phyloP scores from a whole-genome alignment of 495 filamentous ascomycete genomes.

The Parachaetomium inaequale region DNA sequence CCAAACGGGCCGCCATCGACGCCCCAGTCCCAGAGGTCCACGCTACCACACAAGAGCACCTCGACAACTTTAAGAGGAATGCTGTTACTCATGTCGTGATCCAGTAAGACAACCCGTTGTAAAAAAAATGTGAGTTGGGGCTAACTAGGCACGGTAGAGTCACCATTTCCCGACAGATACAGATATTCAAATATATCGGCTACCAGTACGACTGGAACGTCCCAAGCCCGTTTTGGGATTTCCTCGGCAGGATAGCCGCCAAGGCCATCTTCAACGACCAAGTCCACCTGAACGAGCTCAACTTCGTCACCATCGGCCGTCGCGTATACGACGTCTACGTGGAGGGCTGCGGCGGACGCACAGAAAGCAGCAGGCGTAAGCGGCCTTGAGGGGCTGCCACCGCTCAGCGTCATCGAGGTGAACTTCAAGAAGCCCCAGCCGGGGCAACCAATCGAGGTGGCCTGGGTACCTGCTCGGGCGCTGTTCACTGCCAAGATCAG shows the following conservation, averaged over 20 bases:
- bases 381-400: too few relatives aligned
- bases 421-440: too few relatives aligned
- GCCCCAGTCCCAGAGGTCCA: constrained; percentile 1
- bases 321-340: constrained; percentile 7
- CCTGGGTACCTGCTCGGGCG: too few relatives aligned
- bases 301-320: constrained; percentile 5
- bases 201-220: constrained; percentile 11
- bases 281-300: constrained; percentile 3
- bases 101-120: not conserved
- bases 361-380: too few relatives aligned
- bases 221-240: constrained; percentile 11
- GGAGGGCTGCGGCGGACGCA: too few relatives aligned
- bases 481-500: too few relatives aligned
- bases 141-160: constrained; percentile 4
- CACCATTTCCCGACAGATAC: not conserved
- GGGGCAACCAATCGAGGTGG: too few relatives aligned
- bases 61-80: not conserved
- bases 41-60: constrained; percentile 2
- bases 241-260: constrained; percentile 5
- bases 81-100: constrained; percentile 7
- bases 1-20: not conserved
- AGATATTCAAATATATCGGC: not conserved
- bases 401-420: too few relatives aligned
- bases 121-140: not conserved
- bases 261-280: constrained; percentile 12